A percentile compares a stretch with the other conserved stretches of the same genome.
Conservation (phyloP, 306 rosid species). For the Castanospermum australe region DNA sequence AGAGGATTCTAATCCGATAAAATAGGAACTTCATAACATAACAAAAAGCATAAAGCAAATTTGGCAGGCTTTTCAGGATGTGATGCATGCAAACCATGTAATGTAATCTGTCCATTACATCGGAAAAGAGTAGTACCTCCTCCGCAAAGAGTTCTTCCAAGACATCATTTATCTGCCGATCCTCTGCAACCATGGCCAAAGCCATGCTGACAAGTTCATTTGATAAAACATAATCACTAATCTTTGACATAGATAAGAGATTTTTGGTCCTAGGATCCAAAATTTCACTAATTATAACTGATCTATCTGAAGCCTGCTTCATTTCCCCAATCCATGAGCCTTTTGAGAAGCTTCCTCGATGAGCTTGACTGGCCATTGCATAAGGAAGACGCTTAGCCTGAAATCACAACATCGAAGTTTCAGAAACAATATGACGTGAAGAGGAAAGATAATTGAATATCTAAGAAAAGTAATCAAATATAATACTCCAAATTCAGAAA, state of each 20-base stretch:
- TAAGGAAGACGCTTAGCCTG: constrained; percentile 89
- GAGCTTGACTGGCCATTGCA: constrained; percentile 48
- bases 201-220: constrained; percentile 98
- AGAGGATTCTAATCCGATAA: no score
- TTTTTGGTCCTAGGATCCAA: constrained; percentile 94
- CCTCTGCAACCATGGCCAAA: constrained; percentile 92
- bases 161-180: constrained; percentile 85
- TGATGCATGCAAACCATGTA: constrained; percentile 17
- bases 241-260: constrained; percentile 80
- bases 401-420: constrained; percentile 25
- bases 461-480: not conserved
- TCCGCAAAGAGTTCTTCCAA: constrained; percentile 91
- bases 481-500: not conserved
- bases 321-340: constrained; percentile 96
- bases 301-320: constrained; percentile 89
- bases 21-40: constrained; percentile 5
- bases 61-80: not conserved
- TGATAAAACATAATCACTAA: constrained; percentile 89
- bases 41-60: not conserved
- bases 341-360: constrained; percentile 73
- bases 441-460: constrained; percentile 4
- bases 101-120: not conserved
- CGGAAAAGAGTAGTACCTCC: constrained; percentile 55
- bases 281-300: constrained; percentile 88
- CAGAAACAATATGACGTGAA: constrained; percentile 8